These are phyloP conservation scores for Clathrospora elynae DNA, from an alignment of 2,329 filamentous ascomycete species.

Conservation along the genomic window DNA sequence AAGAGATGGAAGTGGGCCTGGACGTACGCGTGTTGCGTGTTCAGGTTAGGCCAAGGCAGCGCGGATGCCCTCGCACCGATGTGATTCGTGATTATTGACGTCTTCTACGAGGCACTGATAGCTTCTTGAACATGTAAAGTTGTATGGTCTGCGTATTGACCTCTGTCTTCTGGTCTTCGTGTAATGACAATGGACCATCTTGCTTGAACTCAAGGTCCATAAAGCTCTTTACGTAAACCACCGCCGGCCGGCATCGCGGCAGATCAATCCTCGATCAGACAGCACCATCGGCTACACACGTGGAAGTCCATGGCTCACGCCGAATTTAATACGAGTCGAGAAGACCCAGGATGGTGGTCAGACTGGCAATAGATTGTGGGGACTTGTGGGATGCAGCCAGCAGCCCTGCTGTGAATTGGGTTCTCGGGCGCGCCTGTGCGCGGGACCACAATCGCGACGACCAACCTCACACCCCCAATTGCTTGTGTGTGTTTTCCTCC, in stretches of 20 bases:
- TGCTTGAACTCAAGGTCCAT: too few relatives aligned
- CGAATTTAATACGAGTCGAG: constrained; percentile 26
- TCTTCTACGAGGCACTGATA: too few relatives aligned
- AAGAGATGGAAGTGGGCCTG: background rate
- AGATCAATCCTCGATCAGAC: constrained; percentile 11
- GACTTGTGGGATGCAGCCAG: constrained; percentile 10
- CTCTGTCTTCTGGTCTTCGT: background rate
- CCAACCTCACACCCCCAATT: too few relatives aligned
- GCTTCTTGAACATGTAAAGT: too few relatives aligned
- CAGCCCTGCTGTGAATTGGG: constrained; percentile 10
- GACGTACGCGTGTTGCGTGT: too few relatives aligned
- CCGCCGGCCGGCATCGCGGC: background rate
- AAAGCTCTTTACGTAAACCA: background rate
- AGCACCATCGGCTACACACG: constrained; percentile 6
- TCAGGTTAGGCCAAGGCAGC: too few relatives aligned
- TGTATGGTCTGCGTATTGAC: background rate
- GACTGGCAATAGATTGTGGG: constrained; percentile 13
- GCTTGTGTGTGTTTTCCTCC: too few relatives aligned
- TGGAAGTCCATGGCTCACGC: constrained; percentile 18
- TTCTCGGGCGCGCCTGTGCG: constrained; percentile 13
- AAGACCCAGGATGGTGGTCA: constrained; percentile 24
- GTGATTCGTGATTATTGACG: too few relatives aligned
- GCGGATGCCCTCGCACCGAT: too few relatives aligned
- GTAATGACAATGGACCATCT: too few relatives aligned
- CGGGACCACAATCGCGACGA: too few relatives aligned